Evolutionary conservation across 2,329 filamentous ascomycete species (phyloP), one percentile per base, ranked within the genome.

Genomic region (Lachnellula subtilissima): DNA sequence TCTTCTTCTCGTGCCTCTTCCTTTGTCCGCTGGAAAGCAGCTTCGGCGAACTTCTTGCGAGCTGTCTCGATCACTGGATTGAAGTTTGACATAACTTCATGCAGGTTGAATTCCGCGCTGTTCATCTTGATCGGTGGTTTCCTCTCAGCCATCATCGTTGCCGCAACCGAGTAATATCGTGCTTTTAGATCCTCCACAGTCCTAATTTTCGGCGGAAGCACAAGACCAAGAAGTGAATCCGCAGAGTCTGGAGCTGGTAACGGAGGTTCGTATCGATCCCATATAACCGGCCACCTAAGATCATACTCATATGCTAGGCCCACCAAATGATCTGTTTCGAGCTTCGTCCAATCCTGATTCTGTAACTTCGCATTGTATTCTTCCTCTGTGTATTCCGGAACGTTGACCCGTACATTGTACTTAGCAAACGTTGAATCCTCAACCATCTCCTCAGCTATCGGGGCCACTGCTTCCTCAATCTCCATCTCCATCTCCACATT

Each of bases 1-100:
- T 95, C 89, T 73, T 99, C 94, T 71, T 99, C 94, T 60, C 89
- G 86, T 25, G 93, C 89, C 73, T 99, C 93, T 61, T 96, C 91
- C 60, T 86, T 86, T 8, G 87, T 88, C 42, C 94, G 84, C 48
- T 86, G 84, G 61, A 97, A 81, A 48, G 92, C 84, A 50, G 87
- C 85, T 61, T 88, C 82, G 3, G 91, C 93, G 66, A 96, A 89
- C 55, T 88, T 84, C 75, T 97, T 99, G 60, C 94, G 85, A 52
- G 84, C 78, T 23, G 80, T 81, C 73, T 99, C 94, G 64, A 89
- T 85, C 15, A 82, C 79, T 0, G 91, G 84, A 66, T 96, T 89
- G 76, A 93, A 99, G 63, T 89, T 90, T 50, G 84, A 81, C 82
- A 97, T 92, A 57, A 85, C 86, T 69, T 95, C 89, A 73, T 96